Base-by-base conservation (phyloP, 345 rosid genomes). In the Durio zibethinus region DNA sequence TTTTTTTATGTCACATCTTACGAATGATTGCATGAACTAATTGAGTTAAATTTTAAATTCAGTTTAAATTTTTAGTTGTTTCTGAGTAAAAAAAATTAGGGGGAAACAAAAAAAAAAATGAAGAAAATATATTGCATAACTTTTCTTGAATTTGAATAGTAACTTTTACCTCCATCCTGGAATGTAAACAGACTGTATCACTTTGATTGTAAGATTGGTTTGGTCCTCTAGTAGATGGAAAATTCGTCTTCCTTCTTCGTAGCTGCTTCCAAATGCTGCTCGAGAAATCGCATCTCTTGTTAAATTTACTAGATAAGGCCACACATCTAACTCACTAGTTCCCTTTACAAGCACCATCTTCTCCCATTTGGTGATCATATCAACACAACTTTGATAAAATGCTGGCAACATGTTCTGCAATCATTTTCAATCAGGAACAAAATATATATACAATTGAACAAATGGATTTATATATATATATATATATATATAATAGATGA, bases 221-320 rank as follows among this genome's bases (percentile, higher is more conserved):
- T 54, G 85, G 36, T 86, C 84, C 5, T 3, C 78, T 47, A 82
- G 79, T 38, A 85, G 85, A 15, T 84, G 80, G 61, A 84, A 88
- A 38, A 88, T 84, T 35, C 76, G 73, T 56, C 25, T 79, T 21
- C 90, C 92, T 79, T 88, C 86, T 63, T 85, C 75, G 25, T 76
- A 85, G 75, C 81, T 86, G 38, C 88, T 86, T 15, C 89, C 91
- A 57, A 88, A 86, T 25, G 90, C 87, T 5, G 86, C 79, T 71
- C 87, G 64, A 14, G 92, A 82, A 75, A 89, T 89, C 3, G 76
- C 83, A 60, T 89, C 90, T 0, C 89, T 72, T 0, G 89, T 78
- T 64, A 89, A 73, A 47, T 74, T 57, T 53, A 74, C 83, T n/a
- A 89, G 78, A 60, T 75, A 29, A 20, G 89, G 87, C 86, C 87